Base-by-base conservation (phyloP, 345 rosid genomes). In the Eucalyptus sp. region DNA sequence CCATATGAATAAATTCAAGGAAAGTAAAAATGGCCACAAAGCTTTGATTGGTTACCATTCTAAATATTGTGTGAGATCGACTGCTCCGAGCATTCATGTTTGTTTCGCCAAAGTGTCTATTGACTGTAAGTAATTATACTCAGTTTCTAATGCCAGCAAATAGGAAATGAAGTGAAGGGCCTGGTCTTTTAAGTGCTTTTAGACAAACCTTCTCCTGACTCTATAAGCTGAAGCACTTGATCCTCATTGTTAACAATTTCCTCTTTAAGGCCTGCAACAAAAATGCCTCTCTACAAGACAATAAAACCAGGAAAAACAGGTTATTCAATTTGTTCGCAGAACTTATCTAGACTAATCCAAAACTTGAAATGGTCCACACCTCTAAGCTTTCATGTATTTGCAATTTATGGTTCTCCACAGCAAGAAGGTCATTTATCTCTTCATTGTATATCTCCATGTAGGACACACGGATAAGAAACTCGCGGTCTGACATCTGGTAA, bases 361-460 rank as follows among this genome's bases (percentile, higher is more conserved):
- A 66, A 41, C 86, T 52, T 79, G 13, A 62, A 87, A 92, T 18
- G 81, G 56, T 54, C 62, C 58, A 50, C 49, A 97, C 99, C 97
- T 97, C 99, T 92, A 96, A 94, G 90, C 97, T 96, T 94, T 97
- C 99, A 89, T 98, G 99, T 87, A 98, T 94, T 86, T 93, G 97
- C 91, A 98, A 90, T 89, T 96, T 98, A 89, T 96, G 99, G 80
- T 95, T 96, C 92, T 95, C 98, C 54, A 94, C 95, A 0, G 94
- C 92, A 43, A 98, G 93, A 89, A 97, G 98, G 89, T 98, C 99
- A 87, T 95, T 97, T 88, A 98, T 97, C 91, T 98, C 99, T 90
- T 98, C 99, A 8, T 97, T 96, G 88, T 96, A 98, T 89, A 98
- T 96, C 89, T 98, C 99, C 99, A 98, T 95, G 90, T 98, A 98